Percentiles rank a stretch among this genome's conserved stretches.
Conservation (phyloP, 129 eudicot genomes). For the Cynara cardunculus region DNA sequence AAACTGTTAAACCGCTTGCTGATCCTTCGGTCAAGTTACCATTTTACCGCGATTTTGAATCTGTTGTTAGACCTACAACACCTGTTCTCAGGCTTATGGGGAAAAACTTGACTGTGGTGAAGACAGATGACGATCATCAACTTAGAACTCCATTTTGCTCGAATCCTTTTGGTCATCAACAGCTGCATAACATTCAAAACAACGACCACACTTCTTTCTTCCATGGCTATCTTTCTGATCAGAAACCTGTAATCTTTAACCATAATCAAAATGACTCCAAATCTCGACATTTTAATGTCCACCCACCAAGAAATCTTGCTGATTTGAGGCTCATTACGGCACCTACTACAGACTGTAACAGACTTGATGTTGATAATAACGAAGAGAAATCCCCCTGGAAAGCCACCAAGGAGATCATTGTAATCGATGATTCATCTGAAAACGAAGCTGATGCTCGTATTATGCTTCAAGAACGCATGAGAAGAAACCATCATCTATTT, state of each 20-base stretch:
- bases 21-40: slow-evolving; percentile 3
- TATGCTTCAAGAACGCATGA: slow-evolving; percentile 18
- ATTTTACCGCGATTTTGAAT: slow-evolving; percentile 26
- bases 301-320: slow-evolving; percentile 14
- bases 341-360: slow-evolving; percentile 7
- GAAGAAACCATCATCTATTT: not conserved
- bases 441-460: slow-evolving; percentile 18
- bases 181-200: slow-evolving; percentile 13
- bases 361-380: not conserved
- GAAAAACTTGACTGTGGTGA: slow-evolving; percentile 72
- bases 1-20: slow-evolving; percentile 20
- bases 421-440: slow-evolving; percentile 41
- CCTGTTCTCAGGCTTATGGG: slow-evolving; percentile 87
- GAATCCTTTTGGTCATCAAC: slow-evolving; percentile 22
- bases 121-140: slow-evolving; percentile 36
- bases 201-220: slow-evolving; percentile 17
- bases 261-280: slow-evolving; percentile 16
- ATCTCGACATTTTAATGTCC: slow-evolving; percentile 14
- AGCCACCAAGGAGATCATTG: slow-evolving; percentile 36
- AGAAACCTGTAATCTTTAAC: slow-evolving; percentile 2
- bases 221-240: slow-evolving; percentile 8
- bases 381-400: too few relatives aligned
- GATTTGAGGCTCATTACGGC: not conserved
- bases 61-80: slow-evolving; percentile 43
- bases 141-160: not conserved